Evolutionary conservation across 257 asterid species (phyloP), one percentile per base, ranked within the genome.

Genomic region (Linderniella brevidens): DNA sequence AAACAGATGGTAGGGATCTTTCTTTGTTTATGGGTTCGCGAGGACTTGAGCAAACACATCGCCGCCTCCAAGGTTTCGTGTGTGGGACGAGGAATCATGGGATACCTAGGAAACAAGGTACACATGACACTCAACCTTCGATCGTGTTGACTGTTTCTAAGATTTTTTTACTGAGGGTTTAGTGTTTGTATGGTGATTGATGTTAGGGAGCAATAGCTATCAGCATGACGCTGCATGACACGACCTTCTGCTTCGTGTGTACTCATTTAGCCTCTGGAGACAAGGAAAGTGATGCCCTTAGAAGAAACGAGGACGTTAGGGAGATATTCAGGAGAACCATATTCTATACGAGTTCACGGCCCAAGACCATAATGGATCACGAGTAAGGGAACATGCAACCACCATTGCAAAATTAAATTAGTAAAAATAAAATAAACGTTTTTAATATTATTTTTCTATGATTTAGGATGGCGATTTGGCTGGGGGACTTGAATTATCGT

Each of bases 201-300:
- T 46, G 17, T 40, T 36, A 81, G 88, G 95, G 97, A 14, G 77
- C 95, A 0, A 48, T 87, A 53, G 77, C 97, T 0, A 65, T 87
- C 8, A 87, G 95, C 54, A 75, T 87, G 97, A 53, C 65, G 36
- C 36, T 87, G 69, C 45, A 64, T 13, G 50, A 55, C 13, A 58
- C 69, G 10, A 56, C 75, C 1, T 74, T 75, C 48, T 87, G 97
- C 69, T 87, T 87, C 17, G 97, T 80, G 48, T 87, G 97, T 17
- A 75, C 95, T 8, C 97, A 87, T 62, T 58, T 87, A 48, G 82
- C 93, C 9, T 83, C 95, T 0, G 97, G 95, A 3, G 97, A 87
- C 48, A 82, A 68, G 67, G 82, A 75, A 8, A 73, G 92, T 0
- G 86, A 80, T 5, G 78, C 75, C 5, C 54, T 54, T 4, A 67